Percentiles rank a stretch among this genome's conserved stretches.
phyloP scores from a whole-genome alignment of 2,329 filamentous ascomycete genomes.

The Coniochaeta sp. region DNA sequence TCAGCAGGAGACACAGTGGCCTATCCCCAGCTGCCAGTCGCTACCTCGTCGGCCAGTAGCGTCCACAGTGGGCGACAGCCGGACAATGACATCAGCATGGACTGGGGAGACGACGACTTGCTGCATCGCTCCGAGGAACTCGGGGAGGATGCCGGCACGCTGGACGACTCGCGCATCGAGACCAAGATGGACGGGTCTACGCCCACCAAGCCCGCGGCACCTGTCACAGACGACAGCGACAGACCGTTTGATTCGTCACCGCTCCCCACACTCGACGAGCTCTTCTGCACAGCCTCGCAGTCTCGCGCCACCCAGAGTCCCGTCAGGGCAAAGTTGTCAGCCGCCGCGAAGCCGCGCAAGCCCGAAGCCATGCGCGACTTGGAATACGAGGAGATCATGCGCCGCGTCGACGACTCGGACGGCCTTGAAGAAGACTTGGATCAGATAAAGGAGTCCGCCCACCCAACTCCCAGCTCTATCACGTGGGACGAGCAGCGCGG shows the following conservation, averaged over 20 bases:
- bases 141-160: not conserved
- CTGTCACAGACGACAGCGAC: not conserved
- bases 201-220: not conserved
- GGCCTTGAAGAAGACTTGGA: not conserved
- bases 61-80: slow-evolving; percentile 42
- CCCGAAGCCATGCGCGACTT: slow-evolving; percentile 18
- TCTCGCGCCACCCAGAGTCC: slow-evolving; percentile 28
- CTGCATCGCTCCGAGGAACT: slow-evolving; percentile 11
- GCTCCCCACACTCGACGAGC: slow-evolving; percentile 26
- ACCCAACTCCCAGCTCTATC: not conserved
- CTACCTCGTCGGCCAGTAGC: slow-evolving; percentile 32
- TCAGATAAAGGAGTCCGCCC: not conserved
- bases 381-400: slow-evolving; percentile 38
- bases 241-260: slow-evolving; percentile 11
- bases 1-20: slow-evolving; percentile 7
- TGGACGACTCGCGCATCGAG: not conserved
- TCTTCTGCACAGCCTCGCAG: slow-evolving; percentile 32
- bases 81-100: slow-evolving; percentile 31
- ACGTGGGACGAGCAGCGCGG: not conserved
- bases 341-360: slow-evolving; percentile 18
- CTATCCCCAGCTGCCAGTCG: slow-evolving; percentile 22
- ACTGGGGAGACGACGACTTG: slow-evolving; percentile 23
- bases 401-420: slow-evolving; percentile 26
- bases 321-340: slow-evolving; percentile 18
- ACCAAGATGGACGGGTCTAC: not conserved